Conservation (phyloP, 345 rosid genomes). For the Eucalyptus brandiana region DNA sequence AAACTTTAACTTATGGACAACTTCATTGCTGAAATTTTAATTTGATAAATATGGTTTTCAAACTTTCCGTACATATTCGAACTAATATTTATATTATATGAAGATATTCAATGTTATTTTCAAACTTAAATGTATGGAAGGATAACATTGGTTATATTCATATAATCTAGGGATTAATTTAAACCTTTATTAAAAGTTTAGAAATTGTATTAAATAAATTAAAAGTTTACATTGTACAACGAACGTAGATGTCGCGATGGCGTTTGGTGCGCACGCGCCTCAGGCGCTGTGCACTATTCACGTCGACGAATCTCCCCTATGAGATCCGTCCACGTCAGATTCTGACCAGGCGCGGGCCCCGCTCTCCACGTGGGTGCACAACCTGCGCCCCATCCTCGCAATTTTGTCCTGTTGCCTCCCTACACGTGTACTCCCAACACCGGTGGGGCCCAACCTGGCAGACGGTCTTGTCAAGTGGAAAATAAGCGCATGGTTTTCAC, state of each 20-base stretch:
- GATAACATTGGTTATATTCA: neutral
- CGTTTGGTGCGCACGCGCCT: neutral
- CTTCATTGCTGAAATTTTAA: neutral
- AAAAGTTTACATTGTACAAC: fast-evolving
- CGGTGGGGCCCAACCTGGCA: neutral
- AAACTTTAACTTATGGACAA: neutral
- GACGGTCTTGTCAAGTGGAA: neutral
- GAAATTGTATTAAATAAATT: too few species aligned
- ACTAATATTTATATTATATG: neutral
- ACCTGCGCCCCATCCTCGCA: neutral
- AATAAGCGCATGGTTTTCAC: neutral
- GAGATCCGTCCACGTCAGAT: neutral
- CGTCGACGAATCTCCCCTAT: neutral
- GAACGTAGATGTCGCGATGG: fast-evolving
- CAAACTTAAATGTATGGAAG: neutral
- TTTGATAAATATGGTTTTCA: neutral
- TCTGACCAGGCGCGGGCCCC: neutral
- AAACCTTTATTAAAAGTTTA: fast-evolving
- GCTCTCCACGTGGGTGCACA: neutral
- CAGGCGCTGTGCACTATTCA: neutral
- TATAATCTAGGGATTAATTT: neutral
- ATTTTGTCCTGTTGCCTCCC: neutral
- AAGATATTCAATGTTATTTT: neutral
- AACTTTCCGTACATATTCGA: neutral
- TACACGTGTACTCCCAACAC: neutral